Evolutionary conservation across 352 stramenopile genomes (phyloP), one percentile per base, ranked within the genome.

Genomic region (Globisporangium heterothallicum): DNA sequence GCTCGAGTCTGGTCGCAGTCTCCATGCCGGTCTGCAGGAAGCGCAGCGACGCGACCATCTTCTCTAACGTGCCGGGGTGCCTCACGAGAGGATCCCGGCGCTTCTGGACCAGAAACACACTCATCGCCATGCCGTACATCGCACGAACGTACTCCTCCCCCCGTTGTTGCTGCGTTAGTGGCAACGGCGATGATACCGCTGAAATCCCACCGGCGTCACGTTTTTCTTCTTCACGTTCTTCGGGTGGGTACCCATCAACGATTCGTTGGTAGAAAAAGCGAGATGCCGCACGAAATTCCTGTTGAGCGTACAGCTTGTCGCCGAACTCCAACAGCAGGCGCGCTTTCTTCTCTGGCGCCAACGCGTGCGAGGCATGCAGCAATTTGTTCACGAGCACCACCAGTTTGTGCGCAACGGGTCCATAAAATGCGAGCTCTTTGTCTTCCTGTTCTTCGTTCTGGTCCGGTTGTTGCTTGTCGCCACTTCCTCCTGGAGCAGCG

Each of bases 261-360:
- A 79, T 41, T 22, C 61, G 58, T 21, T 59, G 32, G 53, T 85
- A 89, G 54, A 84, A 86, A 52, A 68, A 84, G 40, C 34, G 36
- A 3, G 62, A 71, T 0, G 78, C 76, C 10, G 76, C 72, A 3
- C 45, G 57, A 35, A 68, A 86, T 51, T 89, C 78, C 3, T 70
- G 43, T 13, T 54, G 41, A 2, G 63, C 59, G 25, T 65, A 74
- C 41, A 87, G 71, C 36, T 70, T 79, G 60, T 82, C 70, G 0
- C 76, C 75, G 27, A 84, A 67, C 6, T 32, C 21, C 2, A 86
- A 55, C 30, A 86, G 54, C 53, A 88, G 29, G 7, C 56, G 46
- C 10, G 45, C 34, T 30, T 86, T 86, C 51, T 78, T 72, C 12
- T 13, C 3, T 2, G 40, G 4, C 10, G 26, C 58, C 25, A 86